These are phyloP conservation scores for Mycosarcoma mackinlayi DNA, from an alignment of 1,284 basidiomycete genomes.

Conservation along the genomic window DNA sequence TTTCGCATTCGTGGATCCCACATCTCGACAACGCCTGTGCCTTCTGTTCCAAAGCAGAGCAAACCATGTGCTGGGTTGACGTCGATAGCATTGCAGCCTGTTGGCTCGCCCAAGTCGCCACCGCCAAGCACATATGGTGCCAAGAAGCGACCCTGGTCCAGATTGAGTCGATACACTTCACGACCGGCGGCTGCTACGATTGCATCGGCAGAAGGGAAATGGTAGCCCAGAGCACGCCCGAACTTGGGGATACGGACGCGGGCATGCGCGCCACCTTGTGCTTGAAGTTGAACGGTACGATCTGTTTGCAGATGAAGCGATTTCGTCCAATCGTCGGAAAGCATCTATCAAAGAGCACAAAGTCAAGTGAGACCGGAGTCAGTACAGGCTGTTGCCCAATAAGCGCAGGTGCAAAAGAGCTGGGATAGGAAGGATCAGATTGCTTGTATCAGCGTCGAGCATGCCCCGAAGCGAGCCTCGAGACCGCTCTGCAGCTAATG, in stretches of 20 bases:
- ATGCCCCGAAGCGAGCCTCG: constrained; percentile 10
- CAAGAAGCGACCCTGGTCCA: constrained; percentile 90
- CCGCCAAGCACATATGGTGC: constrained; percentile 61
- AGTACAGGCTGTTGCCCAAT: not conserved
- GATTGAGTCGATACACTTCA: constrained; percentile 92
- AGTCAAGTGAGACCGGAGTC: not conserved
- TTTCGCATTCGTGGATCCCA: constrained; percentile 92
- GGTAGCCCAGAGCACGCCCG: constrained; percentile 90
- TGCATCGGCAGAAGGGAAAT: constrained; percentile 83
- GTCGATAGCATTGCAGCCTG: constrained; percentile 90
- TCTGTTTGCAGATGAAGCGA: constrained; percentile 96
- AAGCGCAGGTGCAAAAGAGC: not conserved
- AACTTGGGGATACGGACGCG: constrained; percentile 92
- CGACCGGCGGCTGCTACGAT: constrained; percentile 81
- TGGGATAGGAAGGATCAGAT: constrained; percentile 26
- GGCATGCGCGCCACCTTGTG: constrained; percentile 91
- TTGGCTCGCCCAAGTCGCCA: constrained; percentile 70
- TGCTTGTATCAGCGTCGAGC: constrained; percentile 48
- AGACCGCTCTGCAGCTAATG: constrained; percentile 53
- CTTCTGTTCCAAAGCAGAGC: constrained; percentile 85
- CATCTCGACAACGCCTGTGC: constrained; percentile 85
- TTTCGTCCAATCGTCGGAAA: constrained; percentile 99
- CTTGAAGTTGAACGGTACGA: constrained; percentile 92
- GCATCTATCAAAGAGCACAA: constrained; percentile 74
- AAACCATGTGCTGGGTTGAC: constrained; percentile 94